A percentile compares a stretch with the other conserved stretches of the same genome.
Evolutionary conservation across 768 basidiomycete species (phyloP).

Genomic region (Rubroboletus satanas): DNA sequence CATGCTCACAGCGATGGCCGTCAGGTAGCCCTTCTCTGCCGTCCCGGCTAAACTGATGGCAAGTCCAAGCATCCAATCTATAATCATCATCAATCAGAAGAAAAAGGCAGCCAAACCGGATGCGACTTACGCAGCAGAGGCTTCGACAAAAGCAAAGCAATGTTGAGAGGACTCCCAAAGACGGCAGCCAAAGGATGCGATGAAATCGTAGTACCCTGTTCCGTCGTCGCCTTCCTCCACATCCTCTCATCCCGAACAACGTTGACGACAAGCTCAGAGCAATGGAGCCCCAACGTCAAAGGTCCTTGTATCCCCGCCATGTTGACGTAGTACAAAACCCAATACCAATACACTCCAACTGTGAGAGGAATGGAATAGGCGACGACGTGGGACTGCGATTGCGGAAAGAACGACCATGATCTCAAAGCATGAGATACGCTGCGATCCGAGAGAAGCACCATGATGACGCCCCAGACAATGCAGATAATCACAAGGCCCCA

Average conservation of each 20-base stretch:
- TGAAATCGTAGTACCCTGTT: constrained; percentile 13
- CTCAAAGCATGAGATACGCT: not conserved
- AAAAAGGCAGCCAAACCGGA: not conserved
- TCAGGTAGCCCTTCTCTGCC: constrained; percentile 10
- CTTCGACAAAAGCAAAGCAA: constrained; percentile 18
- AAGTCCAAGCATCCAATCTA: constrained; percentile 34
- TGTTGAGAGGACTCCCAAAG: constrained; percentile 18
- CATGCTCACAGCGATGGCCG: constrained; percentile 22
- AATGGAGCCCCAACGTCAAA: constrained; percentile 28
- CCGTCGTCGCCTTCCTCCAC: constrained; percentile 24
- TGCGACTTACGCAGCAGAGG: constrained; percentile 27
- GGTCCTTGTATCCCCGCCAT: constrained; percentile 28
- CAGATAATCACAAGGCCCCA: constrained; percentile 23
- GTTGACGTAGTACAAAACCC: constrained; percentile 25
- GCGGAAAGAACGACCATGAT: constrained; percentile 30
- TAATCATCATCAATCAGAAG: not conserved
- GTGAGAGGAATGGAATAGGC: constrained; percentile 23
- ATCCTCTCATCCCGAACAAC: constrained; percentile 27
- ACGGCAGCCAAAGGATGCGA: constrained; percentile 21
- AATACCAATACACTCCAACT: constrained; percentile 18
- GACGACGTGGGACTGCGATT: constrained; percentile 13
- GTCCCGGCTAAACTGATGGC: constrained; percentile 18
- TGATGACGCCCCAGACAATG: constrained; percentile 20
- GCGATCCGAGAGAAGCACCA: constrained; percentile 5
- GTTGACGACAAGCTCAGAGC: constrained; percentile 27